phyloP scores from a whole-genome alignment of 202 grass and related monocot genomes.

The Panicum virgatum region DNA sequence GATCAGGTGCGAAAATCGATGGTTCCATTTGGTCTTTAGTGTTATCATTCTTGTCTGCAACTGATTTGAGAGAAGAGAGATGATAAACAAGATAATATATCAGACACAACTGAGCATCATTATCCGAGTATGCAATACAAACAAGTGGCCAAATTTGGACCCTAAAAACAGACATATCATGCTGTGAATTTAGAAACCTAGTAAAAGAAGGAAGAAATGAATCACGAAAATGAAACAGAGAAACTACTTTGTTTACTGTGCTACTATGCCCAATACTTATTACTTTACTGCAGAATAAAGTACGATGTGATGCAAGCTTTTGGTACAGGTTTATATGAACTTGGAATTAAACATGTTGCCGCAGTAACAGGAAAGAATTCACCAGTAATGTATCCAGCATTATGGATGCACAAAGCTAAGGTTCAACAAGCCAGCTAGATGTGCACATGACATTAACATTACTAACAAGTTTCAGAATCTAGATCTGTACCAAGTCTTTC shows the following conservation, averaged over 20 bases:
- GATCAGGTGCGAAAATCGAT: constrained; percentile 61
- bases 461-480: constrained; percentile 8
- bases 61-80: constrained; percentile 43
- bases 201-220: neutral
- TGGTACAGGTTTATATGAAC: neutral
- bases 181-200: neutral
- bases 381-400: neutral
- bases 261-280: neutral
- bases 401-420: neutral
- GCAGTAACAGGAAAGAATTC: neutral
- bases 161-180: neutral
- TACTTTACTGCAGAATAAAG: neutral
- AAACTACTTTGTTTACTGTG: neutral
- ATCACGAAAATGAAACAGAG: neutral
- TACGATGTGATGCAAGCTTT: constrained; percentile 30
- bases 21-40: constrained; percentile 52
- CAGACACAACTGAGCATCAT: neutral
- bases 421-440: constrained; percentile 17
- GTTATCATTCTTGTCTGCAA: constrained; percentile 53
- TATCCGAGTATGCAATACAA: constrained; percentile 14
- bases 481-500: constrained; percentile 17
- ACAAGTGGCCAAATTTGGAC: neutral
- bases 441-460: neutral
- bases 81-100: neutral
- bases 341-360: neutral